Evolutionary conservation across 176 grass and related monocot species (phyloP), one percentile per base, ranked within the genome.

Genomic region (Oryza meyeriana): DNA sequence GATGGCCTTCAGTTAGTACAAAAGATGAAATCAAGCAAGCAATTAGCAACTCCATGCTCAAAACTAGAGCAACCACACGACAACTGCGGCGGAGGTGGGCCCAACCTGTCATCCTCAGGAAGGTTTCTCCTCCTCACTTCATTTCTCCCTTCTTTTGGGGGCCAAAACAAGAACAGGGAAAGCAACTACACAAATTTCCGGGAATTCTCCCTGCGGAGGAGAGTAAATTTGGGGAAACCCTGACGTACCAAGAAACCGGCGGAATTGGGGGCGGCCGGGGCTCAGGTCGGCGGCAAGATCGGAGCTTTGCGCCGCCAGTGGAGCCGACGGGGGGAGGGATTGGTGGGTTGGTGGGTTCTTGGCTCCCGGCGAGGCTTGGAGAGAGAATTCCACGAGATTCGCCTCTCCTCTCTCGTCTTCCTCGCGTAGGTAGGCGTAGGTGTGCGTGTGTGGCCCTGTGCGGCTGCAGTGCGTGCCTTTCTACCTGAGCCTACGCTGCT

Each of bases 381-480:
- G 76, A 33, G 48, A 39, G 55, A 86, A 74, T 66, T 83, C 30
- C 39, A 50, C 69, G 71, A 83, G 81, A 83, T 83, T 83, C 81
- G 24, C 70, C 30, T 65, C 29, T 69, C 39, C 9, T 11, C 18
- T 34, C 39, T 71, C 39, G 66, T 30, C 39, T 29, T 34, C 17
- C 47, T 9, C 17, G 47, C 47, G 16, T 20, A 52, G 17, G 42
- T 2, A 12, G 11, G 40, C 40, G 17, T 50, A 44, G 41, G 45
- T 52, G 47, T 20, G 47, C 20, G 47, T 20, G 47, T 52, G 47
- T 52, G 47, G 47, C 47, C 47, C 47, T 52, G 14, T 52, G 5
- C 14, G 6, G 47, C 17, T 13, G 3, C 2, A 4, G 0, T 13
- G 47, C 5, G 4, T 50, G 17, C 47, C 47, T 52, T 52, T 52